These are phyloP conservation scores for Ampelomyces quisqualis DNA, from an alignment of 2,329 filamentous ascomycete species.

Conservation along the genomic window DNA sequence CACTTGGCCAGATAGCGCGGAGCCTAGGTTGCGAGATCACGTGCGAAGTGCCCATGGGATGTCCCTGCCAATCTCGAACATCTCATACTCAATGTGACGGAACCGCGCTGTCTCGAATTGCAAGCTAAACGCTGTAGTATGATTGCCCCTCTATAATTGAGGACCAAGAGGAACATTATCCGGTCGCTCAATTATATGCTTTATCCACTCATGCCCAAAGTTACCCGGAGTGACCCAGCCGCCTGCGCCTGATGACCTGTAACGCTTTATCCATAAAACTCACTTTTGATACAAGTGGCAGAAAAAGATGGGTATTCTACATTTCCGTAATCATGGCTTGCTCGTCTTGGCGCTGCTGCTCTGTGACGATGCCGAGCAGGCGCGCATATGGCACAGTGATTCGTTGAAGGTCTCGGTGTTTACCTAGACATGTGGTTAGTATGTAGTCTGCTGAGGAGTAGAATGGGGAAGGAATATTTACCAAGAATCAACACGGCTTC, in stretches of 20 bases:
- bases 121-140: too few relatives aligned
- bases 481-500: constrained; percentile 91
- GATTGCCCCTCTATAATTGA: too few relatives aligned
- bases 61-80: not conserved
- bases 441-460: not conserved
- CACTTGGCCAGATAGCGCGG: not conserved
- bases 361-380: constrained; percentile 39
- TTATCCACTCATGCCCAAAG: not conserved
- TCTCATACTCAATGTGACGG: not conserved
- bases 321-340: constrained; percentile 41
- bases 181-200: not conserved
- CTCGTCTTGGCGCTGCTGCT: constrained; percentile 30
- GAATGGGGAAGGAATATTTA: constrained; percentile 41
- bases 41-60: not conserved
- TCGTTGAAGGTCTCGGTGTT: constrained; percentile 91
- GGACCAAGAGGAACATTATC: too few relatives aligned
- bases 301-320: constrained; percentile 19
- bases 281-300: constrained; percentile 7
- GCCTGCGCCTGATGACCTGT: not conserved
- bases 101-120: too few relatives aligned
- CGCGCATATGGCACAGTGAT: constrained; percentile 94
- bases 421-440: constrained; percentile 60
- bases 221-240: not conserved
- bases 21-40: not conserved
- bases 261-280: not conserved